Base-by-base conservation (phyloP, 2,329 filamentous ascomycete genomes). In the Cercospora zeae-maydis region DNA sequence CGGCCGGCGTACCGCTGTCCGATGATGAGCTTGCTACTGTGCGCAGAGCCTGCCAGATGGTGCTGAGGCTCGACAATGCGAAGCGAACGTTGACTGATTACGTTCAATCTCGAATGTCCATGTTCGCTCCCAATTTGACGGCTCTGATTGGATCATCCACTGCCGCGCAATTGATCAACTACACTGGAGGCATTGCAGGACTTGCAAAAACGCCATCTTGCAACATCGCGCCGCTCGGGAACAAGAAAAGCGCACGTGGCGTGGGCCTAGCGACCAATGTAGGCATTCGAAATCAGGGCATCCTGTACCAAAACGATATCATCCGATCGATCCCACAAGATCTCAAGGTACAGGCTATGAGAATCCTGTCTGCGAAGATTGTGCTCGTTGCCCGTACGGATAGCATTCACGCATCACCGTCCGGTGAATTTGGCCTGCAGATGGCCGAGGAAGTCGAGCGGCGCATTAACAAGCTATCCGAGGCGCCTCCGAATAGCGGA, bases 141-240 rank as follows among this genome's bases (percentile, higher is more conserved):
- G 88, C 87, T 1, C 84, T 99, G 16, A 90, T 99, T 62, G 95
- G 95, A 16, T 95, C 93, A 0, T 83, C 96, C 16, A 97, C 93
- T 2, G 93, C 95, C 7, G 95, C 95, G 3, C 93, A 98, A 78
- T 85, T 99, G n/a, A 89, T 99, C 71, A 97, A 97, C 77, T 91
- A 92, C 63, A 90, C 92, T 0, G 95, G 95, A 66, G 95, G 95
- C 8, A 81, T 99, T 33, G 90, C 88, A 1, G 92, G 92, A 36
- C 83, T 99, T 10, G 92, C 92, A 42, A 96, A 96, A 75, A 95
- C 92, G 2, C 95, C 95, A 0, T 87, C 95, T 1, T 97, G 93
- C 78, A 99, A 99, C 72, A 84, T 99, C 45, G 86, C 92, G 0
- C 91, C 93, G 0, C 88, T 96, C 75, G 95, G 95, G 13, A 95